Base-by-base conservation (phyloP, 257 asterid species). In the Nicotiana otophora region DNA sequence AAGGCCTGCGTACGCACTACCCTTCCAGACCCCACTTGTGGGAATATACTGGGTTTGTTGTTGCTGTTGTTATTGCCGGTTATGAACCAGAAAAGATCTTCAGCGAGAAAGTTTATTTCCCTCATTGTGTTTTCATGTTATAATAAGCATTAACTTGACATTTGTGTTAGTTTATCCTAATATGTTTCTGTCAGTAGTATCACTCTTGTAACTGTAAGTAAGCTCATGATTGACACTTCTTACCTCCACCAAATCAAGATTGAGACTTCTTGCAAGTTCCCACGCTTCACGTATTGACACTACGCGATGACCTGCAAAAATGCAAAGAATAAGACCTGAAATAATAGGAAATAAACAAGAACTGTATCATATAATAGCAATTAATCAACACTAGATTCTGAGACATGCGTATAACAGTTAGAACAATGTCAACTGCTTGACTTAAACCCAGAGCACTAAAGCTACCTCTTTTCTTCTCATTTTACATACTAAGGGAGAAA, bases 201-300 rank as follows among this genome's bases (percentile, higher is more conserved):
- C 62, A 7, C 80, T 26, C 62, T 15, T 26, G 39, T 16, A 62
- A 60, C 58, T 65, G 28, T 42, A 46, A 5, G 76, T 15, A 66
- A 74, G 46, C 7, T 80, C 42, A 26, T 16, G 65, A 62, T 64
- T 10, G 28, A 16, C 51, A 48, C 26, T 51, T 64, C 80, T 76
- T 84, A 96, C 99, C 98, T 92, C 96, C 82, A 96, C 98, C 85
- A 96, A 91, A 84, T 96, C 99, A 91, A 96, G 74, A 15, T 88
- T 78, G 54, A 82, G 92, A 62, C 84, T 84, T 86, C 66, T 85
- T 36, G 98, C 98, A 80, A 85, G 92, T 53, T 78, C 84, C 82
- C 92, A 82, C 19, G 99, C 98, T 63, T 88, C 92, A 51, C 74
- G 39, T 85, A 83, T 82, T 36, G 98, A 75, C 70, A 94, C 23